Evolutionary conservation across 169 alveolate genomes (phyloP).

Genomic region (Hepatocystis sp.): DNA sequence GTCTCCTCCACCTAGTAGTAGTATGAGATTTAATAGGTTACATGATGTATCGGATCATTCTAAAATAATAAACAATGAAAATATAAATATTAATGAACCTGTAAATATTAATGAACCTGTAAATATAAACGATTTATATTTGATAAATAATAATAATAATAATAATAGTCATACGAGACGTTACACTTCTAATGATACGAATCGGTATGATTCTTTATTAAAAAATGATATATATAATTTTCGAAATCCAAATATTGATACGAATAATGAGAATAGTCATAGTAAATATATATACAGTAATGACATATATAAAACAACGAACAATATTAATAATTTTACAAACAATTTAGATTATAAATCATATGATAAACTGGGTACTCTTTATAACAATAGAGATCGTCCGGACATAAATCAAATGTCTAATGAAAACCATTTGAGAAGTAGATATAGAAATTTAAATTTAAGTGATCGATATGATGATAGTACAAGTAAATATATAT

Average conservation of each 20-base stretch:
- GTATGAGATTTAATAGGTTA: slow-evolving; percentile 28
- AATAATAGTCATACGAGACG: no score
- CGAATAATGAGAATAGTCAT: slow-evolving; percentile 6
- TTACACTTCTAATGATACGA: no score
- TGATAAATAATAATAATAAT: slow-evolving; percentile 3
- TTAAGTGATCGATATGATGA: slow-evolving; percentile 11
- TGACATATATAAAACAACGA: slow-evolving; percentile 18
- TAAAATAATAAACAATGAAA: slow-evolving; percentile 20
- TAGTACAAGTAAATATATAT: slow-evolving; percentile 21
- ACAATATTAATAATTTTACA: slow-evolving; percentile 1
- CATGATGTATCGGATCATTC: slow-evolving; percentile 22
- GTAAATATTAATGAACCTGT: no score
- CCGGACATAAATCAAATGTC: slow-evolving; percentile 17
- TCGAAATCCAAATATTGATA: slow-evolving; percentile 21
- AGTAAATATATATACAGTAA: slow-evolving; percentile 1
- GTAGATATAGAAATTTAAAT: slow-evolving; percentile 20
- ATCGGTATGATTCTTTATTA: no score
- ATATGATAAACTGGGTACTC: slow-evolving; percentile 8
- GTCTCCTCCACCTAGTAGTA: slow-evolving; percentile 24
- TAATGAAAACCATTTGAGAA: slow-evolving; percentile 10
- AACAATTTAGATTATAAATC: slow-evolving; percentile 11
- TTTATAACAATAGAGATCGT: slow-evolving; percentile 17
- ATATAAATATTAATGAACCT: no score
- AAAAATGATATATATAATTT: slow-evolving; percentile 41
- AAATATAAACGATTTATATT: slow-evolving; percentile 6